Evolutionary conservation across 2,329 filamentous ascomycete genomes (phyloP).

Genomic region (Arachnomyces sp.): DNA sequence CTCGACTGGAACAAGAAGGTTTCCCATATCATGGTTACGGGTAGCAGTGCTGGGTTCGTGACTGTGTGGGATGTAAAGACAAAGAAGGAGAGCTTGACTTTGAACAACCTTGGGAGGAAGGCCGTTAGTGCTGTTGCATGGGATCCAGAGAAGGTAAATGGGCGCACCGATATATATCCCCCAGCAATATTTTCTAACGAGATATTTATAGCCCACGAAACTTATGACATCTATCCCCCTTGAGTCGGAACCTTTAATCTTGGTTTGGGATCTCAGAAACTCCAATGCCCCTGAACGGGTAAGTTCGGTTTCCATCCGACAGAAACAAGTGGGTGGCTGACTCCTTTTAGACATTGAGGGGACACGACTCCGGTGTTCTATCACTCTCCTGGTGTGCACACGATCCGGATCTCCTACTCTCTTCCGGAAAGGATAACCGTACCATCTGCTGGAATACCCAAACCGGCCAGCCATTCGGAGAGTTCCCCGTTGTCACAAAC

Average conservation of each 20-base stretch:
- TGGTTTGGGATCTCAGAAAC: constrained; percentile 92
- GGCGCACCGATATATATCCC: background rate
- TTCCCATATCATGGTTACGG: constrained; percentile 89
- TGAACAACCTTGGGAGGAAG: constrained; percentile 85
- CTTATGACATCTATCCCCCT: constrained; percentile 86
- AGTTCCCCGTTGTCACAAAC: constrained; percentile 96
- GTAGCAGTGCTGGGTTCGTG: constrained; percentile 85
- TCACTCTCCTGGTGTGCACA: constrained; percentile 94
- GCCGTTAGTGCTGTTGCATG: constrained; percentile 91
- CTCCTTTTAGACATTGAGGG: constrained; percentile 58
- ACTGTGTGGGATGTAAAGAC: constrained; percentile 98
- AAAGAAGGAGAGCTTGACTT: constrained; percentile 90
- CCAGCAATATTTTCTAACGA: constrained; percentile 12
- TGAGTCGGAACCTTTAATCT: constrained; percentile 77
- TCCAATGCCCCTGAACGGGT: constrained; percentile 79
- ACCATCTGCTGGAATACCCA: constrained; percentile 95
- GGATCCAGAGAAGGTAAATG: constrained; percentile 73
- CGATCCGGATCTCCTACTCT: constrained; percentile 80
- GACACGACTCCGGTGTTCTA: constrained; percentile 89
- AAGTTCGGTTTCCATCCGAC: constrained; percentile 11
- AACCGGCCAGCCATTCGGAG: constrained; percentile 76
- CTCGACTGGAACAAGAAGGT: constrained; percentile 99
- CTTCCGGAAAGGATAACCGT: constrained; percentile 92
- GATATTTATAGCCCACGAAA: constrained; percentile 60
- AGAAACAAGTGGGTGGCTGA: constrained; percentile 10